Conservation (phyloP, 345 rosid genomes). For the Eutrema heterophyllum region DNA sequence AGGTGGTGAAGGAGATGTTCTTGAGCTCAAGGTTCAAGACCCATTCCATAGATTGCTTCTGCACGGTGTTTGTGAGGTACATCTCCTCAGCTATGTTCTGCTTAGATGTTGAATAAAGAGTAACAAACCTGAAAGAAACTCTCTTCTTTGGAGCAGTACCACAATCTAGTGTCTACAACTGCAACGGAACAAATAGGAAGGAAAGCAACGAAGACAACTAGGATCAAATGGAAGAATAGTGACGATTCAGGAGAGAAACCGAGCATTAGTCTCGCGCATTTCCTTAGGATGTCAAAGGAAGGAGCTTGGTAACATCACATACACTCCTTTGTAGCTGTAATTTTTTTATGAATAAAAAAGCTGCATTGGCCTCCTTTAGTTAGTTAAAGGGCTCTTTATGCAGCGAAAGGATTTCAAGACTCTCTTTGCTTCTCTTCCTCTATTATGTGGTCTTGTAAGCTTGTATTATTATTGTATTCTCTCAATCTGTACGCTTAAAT, state of each 20-base stretch:
- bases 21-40: slow-evolving; percentile 69
- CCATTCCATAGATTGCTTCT: slow-evolving; percentile 84
- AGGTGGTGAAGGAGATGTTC: slow-evolving; percentile 50
- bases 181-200: slow-evolving; percentile 41
- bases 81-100: background rate
- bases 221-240: slow-evolving; percentile 53
- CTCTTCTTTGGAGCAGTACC: slow-evolving; percentile 48
- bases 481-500: background rate
- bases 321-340: slow-evolving; percentile 16
- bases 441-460: slow-evolving; percentile 50
- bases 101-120: background rate
- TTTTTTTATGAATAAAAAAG: background rate
- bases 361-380: slow-evolving; percentile 10
- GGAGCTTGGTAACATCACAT: slow-evolving; percentile 59
- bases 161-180: slow-evolving; percentile 73
- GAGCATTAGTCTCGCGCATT: slow-evolving; percentile 53
- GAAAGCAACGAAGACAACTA: slow-evolving; percentile 53
- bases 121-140: background rate
- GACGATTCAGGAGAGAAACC: slow-evolving; percentile 43
- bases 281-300: slow-evolving; percentile 79
- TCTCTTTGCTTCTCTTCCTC: background rate
- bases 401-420: background rate
- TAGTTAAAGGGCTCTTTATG: background rate
- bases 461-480: slow-evolving; percentile 34
- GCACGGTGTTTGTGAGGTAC: slow-evolving; percentile 95